A percentile compares a stretch with the other conserved stretches of the same genome.
These are phyloP conservation scores for Zangia roseola DNA, from an alignment of 768 basidiomycete species.

Conservation along the genomic window DNA sequence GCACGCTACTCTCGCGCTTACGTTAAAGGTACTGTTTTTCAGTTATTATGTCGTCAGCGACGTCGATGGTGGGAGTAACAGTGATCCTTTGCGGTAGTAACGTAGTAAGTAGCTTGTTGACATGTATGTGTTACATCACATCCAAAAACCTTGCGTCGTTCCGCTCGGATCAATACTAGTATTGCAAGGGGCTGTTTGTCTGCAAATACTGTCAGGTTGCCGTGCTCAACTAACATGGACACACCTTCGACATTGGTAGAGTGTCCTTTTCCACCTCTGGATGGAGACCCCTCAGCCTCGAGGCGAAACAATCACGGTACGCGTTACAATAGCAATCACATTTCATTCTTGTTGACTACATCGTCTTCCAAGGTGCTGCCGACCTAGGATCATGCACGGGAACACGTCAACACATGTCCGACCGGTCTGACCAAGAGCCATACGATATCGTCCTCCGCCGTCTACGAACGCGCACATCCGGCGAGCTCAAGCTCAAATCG, in stretches of 20 bases:
- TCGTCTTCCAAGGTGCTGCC: not conserved
- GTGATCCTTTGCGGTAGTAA: slow-evolving; percentile 20
- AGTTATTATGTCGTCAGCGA: slow-evolving; percentile 49
- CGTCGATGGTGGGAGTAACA: slow-evolving; percentile 30
- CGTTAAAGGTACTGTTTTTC: slow-evolving; percentile 77
- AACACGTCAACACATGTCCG: slow-evolving; percentile 32
- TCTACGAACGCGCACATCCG: slow-evolving; percentile 50
- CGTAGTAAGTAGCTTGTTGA: not conserved
- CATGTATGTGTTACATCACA: not conserved
- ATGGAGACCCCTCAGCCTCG: not conserved
- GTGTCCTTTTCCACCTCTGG: not conserved
- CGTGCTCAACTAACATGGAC: slow-evolving; percentile 13
- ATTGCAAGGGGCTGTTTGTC: too few relatives aligned
- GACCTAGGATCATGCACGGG: not conserved
- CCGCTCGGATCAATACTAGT: too few relatives aligned
- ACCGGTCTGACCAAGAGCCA: slow-evolving; percentile 42
- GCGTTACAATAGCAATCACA: not conserved
- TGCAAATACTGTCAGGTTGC: too few relatives aligned
- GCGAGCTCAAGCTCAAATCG: slow-evolving; percentile 37
- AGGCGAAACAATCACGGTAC: slow-evolving; percentile 4
- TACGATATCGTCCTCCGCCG: slow-evolving; percentile 59
- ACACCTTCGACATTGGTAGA: slow-evolving; percentile 4
- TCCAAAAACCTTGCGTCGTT: too few relatives aligned
- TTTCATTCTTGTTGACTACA: not conserved
- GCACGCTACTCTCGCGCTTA: slow-evolving; percentile 78